phyloP scores from a whole-genome alignment of 2,329 filamentous ascomycete species.

The Verticillium longisporum region DNA sequence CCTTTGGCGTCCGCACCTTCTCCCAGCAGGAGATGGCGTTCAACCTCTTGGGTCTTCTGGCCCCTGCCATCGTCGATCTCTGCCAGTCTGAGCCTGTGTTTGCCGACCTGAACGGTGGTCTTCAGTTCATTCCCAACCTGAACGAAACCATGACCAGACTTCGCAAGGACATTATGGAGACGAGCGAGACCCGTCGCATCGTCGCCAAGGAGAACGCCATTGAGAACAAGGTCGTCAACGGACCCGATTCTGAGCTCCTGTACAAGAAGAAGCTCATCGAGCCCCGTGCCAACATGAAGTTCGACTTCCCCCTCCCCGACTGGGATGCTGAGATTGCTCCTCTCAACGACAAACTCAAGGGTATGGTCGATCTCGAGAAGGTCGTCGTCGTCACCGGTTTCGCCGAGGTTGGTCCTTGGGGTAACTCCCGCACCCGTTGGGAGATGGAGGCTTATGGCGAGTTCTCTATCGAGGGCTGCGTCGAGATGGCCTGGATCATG shows the following conservation, averaged over 20 bases:
- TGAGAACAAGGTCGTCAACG: conserved; percentile 96
- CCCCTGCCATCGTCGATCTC: conserved; percentile 84
- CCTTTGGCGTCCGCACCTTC: conserved; percentile 94
- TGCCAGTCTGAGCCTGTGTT: conserved; percentile 95
- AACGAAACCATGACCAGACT: conserved; percentile 92
- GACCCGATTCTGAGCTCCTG: conserved; percentile 81
- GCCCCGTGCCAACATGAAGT: conserved; percentile 96
- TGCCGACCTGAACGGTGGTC: conserved; percentile 92
- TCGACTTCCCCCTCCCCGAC: conserved; percentile 80
- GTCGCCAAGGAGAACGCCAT: conserved; percentile 94
- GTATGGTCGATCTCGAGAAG: conserved; percentile 98
- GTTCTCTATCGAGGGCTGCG: conserved; percentile 94
- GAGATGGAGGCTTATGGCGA: conserved; percentile 98
- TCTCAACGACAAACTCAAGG: conserved; percentile 81
- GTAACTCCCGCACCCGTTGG: conserved; percentile 96
- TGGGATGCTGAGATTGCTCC: conserved; percentile 90
- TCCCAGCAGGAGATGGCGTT: conserved; percentile 99
- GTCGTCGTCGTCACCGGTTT: conserved; percentile 97
- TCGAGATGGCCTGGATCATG: conserved; percentile 99
- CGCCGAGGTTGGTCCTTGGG: conserved; percentile 93
- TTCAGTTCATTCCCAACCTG: conserved; percentile 94
- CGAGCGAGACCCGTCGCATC: conserved; percentile 84
- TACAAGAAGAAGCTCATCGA: conserved; percentile 94
- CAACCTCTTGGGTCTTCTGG: conserved; percentile 94
- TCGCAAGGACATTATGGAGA: conserved; percentile 91